Base-by-base conservation (phyloP, 768 basidiomycete species). In the Solioccasus polychromus region DNA sequence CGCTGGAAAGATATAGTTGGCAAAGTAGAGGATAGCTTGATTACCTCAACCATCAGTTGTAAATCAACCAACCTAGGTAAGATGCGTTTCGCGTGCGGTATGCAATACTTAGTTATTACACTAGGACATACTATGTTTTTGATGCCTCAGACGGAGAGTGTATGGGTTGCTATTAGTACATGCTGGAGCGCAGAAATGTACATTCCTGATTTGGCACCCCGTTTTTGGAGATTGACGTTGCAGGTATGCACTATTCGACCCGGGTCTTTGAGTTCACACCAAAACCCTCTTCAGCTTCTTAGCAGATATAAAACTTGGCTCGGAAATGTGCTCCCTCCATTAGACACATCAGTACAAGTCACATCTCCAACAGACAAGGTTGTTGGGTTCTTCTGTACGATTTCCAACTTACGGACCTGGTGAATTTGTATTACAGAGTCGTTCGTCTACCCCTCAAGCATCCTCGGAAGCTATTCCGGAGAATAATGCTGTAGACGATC, bases 1-100 rank as follows among this genome's bases (percentile, higher is more conserved):
- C 79, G 95, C 35, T 95, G 94, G 92, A 96, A 96, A 67, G 95
- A 96, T 59, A 88, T 95, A 41, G 81, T 93, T 1, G 69, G 76
- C 1, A 74, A 72, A 39, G 68, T 96, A 14, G 96, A 99, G 68
- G 83, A 85, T 11, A 66, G 70, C 2, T 67, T 98, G 12, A 60
- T 66, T 15, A 57, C 59, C 17, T 64, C 70, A 19, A 66, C 66
- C 34, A 59, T 83, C 19, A 74, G 76, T 35, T 62, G 72, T 11
- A 42, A 52, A 38, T 15, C 26, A 9, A 35, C 64, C 17, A 60
- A 66, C 20, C 70, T 68, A 61, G 75, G 83, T 80, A 38, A 40
- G 61, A 23, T 28, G 14, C 18, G n/a, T 20, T 8, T 26, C 44
- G 12, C 48, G 26, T 43, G 8, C 19, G 11, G 15, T 10, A 23